Conservation (phyloP, 2,329 filamentous ascomycete genomes). For the Ophiocordyceps sinensis region DNA sequence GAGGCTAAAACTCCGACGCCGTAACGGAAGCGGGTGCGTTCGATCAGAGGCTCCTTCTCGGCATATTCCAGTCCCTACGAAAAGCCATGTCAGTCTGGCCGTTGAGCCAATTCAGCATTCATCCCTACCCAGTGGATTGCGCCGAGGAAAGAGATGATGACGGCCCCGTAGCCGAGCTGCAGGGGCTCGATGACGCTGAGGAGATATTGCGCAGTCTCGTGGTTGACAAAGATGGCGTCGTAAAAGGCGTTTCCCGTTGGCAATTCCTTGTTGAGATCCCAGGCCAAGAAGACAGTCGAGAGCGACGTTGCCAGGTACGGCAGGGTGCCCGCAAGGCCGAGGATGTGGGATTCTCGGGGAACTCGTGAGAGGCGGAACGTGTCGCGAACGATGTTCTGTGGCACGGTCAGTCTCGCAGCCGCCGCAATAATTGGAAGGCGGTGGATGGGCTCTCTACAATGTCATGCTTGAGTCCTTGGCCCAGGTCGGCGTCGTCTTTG, state of each 20-base stretch:
- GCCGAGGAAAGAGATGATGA: constrained; percentile 87
- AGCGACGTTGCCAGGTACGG: constrained; percentile 78
- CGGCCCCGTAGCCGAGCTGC: constrained; percentile 81
- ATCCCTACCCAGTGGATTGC: constrained; percentile 66
- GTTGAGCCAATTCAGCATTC: neutral
- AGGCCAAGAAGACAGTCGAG: constrained; percentile 68
- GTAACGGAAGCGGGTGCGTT: constrained; percentile 66
- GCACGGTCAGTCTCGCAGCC: neutral
- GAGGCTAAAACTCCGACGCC: constrained; percentile 69
- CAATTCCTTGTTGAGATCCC: constrained; percentile 59
- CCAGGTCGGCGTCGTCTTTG: constrained; percentile 12
- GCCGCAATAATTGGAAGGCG: neutral
- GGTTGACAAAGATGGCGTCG: constrained; percentile 42
- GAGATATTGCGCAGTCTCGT: constrained; percentile 56
- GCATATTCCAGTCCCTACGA: constrained; percentile 63
- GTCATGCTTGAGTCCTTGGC: constrained; percentile 26
- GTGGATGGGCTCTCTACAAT: constrained; percentile 33
- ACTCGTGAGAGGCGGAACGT: constrained; percentile 52
- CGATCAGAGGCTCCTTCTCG: constrained; percentile 41
- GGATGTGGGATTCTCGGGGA: constrained; percentile 50
- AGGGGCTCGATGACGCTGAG: constrained; percentile 69
- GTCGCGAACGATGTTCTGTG: constrained; percentile 49
- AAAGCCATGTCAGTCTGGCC: neutral
- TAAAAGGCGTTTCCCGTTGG: constrained; percentile 43
- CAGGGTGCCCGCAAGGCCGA: constrained; percentile 65